Base-by-base conservation (phyloP, 148 eudicot species). In the Fagopyrum homotropicum region DNA sequence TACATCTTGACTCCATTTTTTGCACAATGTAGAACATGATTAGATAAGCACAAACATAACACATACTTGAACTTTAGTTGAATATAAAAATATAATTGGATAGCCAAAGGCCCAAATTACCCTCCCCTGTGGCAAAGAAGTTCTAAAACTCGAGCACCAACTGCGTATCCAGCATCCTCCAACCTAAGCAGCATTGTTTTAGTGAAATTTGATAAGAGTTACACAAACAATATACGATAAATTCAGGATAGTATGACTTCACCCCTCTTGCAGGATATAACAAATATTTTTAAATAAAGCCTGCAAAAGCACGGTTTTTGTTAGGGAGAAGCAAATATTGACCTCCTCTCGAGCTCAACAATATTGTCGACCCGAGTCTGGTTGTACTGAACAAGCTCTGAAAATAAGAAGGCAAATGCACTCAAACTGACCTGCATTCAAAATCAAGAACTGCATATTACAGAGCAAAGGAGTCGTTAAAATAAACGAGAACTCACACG, bases 161-260 rank as follows among this genome's bases (percentile, higher is more conserved):
- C 99, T 75, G 99, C 90, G 88, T 92, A 96, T 52, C 99, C 99
- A 29, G 99, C 99, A 89, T 96, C 98, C 88, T 96, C 99, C 85
- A 96, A 80, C 84, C 98, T 96, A 60, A 9, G 9, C 77, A 75
- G 69, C 64, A 77, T 56, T 80, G 26, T 50, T 40, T 35, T 14
- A 75, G 45, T 72, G 72, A 15, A 57, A 45, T 4, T 12, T 40
- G 45, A 29, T 2, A 73, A 61, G 3, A 4, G 6, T 64, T 60
- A 55, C 29, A 59, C 45, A 35, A 22, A 64, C 70, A 30, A 64
- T 6, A 40, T 35, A 64, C 15, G 30, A 63, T 35, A 64, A n/a
- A 64, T 2, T 45, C 70, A 64, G 16, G 19, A 61, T 61, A 0
- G 26, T 22, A 22, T 22, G 26, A 22, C 26, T 44, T 61, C 43